phyloP scores from a whole-genome alignment of 2,329 filamentous ascomycete species.

The Microdochium bolleyi region DNA sequence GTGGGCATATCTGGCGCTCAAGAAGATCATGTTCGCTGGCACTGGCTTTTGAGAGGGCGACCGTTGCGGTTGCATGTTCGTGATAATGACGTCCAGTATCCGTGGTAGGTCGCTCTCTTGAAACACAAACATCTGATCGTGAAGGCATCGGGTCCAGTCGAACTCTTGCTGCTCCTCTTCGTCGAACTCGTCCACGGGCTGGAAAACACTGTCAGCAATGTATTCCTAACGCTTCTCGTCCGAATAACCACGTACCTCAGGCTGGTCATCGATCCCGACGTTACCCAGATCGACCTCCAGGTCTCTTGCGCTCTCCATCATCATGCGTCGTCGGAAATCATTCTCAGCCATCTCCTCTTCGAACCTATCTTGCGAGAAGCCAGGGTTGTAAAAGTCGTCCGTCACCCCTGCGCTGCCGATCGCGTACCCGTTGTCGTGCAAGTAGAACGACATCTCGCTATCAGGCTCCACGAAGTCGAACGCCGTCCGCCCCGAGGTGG shows the following conservation, averaged over 20 bases:
- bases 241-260: conserved; percentile 56
- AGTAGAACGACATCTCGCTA: conserved; percentile 92
- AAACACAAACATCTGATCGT: conserved; percentile 99
- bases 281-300: conserved; percentile 94
- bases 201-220: conserved; percentile 14
- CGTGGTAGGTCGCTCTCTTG: conserved; percentile 87
- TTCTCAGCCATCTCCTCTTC: conserved; percentile 97
- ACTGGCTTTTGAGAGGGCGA: conserved; percentile 97
- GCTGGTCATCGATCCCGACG: conserved; percentile 89
- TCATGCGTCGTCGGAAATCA: conserved; percentile 92
- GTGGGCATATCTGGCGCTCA: conserved; percentile 91
- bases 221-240: conserved; percentile 3
- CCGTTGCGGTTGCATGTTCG: conserved; percentile 93
- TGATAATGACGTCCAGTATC: conserved; percentile 93
- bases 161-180: conserved; percentile 91
- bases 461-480: conserved; percentile 94
- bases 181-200: conserved; percentile 63
- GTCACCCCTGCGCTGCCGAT: conserved; percentile 72
- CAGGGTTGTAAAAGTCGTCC: conserved; percentile 85
- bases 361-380: conserved; percentile 86
- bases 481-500: conserved; percentile 84
- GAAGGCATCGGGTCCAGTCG: conserved; percentile 86
- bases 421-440: conserved; percentile 89
- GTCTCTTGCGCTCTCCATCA: conserved; percentile 97
- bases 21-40: conserved; percentile 92